Percentiles rank a stretch among this genome's conserved stretches.
Evolutionary conservation across 768 basidiomycete species (phyloP).

Genomic region (Suillus discolor): DNA sequence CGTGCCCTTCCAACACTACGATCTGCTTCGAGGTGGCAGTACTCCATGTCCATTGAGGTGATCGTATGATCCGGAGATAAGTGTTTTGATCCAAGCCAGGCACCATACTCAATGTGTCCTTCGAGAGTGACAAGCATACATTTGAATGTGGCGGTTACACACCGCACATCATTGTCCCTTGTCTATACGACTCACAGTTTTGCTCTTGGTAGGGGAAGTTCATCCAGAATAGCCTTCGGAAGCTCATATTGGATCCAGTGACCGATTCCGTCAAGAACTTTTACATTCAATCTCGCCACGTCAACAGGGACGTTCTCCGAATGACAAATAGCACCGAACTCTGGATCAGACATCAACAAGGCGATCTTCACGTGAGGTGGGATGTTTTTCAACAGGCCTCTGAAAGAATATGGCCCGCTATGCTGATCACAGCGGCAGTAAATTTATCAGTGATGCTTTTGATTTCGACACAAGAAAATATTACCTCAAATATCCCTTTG

Average conservation of each 20-base stretch:
- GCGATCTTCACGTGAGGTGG: constrained; percentile 1
- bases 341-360: constrained; percentile 7
- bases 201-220: background rate
- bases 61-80: too few relatives aligned
- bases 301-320: constrained; percentile 9
- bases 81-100: too few relatives aligned
- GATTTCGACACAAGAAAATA: background rate
- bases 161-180: background rate
- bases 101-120: too few relatives aligned
- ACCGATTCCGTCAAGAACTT: constrained; percentile 10
- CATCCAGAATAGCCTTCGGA: constrained; percentile 16
- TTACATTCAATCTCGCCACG: constrained; percentile 10
- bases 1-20: too few relatives aligned
- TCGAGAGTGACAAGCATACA: background rate
- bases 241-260: constrained; percentile 22
- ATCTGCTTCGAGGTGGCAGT: too few relatives aligned
- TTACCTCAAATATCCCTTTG: background rate
- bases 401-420: constrained; percentile 9
- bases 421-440: background rate
- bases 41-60: too few relatives aligned
- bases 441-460: background rate
- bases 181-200: background rate
- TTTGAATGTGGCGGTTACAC: background rate
- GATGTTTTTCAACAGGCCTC: background rate
- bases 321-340: background rate